Evolutionary conservation across 2,329 filamentous ascomycete species (phyloP).

Genomic region (Amylocarpus encephaloides): DNA sequence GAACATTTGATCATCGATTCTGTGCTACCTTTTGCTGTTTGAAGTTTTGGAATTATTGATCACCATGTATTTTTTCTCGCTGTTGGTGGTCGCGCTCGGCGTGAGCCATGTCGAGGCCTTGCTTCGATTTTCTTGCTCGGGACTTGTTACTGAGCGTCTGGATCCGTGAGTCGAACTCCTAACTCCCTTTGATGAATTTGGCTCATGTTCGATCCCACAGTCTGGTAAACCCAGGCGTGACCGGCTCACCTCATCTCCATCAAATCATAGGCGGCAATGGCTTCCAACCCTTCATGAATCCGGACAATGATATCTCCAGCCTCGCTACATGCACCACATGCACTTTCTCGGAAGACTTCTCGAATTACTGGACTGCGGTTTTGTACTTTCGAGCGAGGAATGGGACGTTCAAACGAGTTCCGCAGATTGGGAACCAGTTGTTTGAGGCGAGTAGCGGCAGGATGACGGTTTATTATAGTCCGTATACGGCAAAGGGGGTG

Average conservation of each 20-base stretch:
- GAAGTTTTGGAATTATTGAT: too few species aligned
- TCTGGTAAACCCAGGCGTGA: constrained; percentile 13
- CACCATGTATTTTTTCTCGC: background rate
- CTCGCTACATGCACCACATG: constrained; percentile 13
- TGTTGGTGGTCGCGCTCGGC: constrained; percentile 3
- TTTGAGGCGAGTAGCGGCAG: background rate
- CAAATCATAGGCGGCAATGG: constrained; percentile 15
- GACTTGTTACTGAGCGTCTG: constrained; percentile 15
- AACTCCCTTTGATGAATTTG: too few species aligned
- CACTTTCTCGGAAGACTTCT: constrained; percentile 9
- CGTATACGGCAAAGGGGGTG: too few species aligned
- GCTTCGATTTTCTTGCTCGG: constrained; percentile 16
- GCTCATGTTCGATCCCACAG: too few species aligned
- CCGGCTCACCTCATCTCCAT: constrained; percentile 10
- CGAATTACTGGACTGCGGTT: too few species aligned
- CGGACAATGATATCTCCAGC: constrained; percentile 6
- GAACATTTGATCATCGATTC: background rate
- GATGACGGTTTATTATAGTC: background rate
- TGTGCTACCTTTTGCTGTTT: background rate
- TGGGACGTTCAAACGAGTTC: too few species aligned
- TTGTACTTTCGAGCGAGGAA: too few species aligned
- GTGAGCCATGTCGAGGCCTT: constrained; percentile 8
- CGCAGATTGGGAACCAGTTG: background rate
- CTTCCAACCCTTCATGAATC: constrained; percentile 10
- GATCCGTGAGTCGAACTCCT: constrained; percentile 3